Percentiles rank a stretch among this genome's conserved stretches.
phyloP scores from a whole-genome alignment of 352 stramenopile species.

The Elongisporangium undulatum region DNA sequence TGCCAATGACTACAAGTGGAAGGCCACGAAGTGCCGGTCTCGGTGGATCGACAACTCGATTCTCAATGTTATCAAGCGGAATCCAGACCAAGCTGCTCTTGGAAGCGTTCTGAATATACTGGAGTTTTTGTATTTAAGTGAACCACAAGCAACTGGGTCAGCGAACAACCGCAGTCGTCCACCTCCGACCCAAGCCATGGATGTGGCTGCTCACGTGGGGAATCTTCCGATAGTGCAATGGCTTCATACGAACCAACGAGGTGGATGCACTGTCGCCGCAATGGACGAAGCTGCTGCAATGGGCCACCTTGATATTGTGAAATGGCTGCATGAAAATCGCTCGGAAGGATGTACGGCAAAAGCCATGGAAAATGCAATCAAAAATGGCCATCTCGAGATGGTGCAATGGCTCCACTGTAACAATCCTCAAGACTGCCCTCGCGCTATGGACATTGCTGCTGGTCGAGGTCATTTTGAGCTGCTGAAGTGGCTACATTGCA shows the following conservation, averaged over 20 bases:
- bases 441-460: constrained; percentile 32
- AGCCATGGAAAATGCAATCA: constrained; percentile 21
- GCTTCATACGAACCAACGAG: background rate
- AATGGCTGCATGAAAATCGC: constrained; percentile 23
- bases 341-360: constrained; percentile 15
- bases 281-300: constrained; percentile 14
- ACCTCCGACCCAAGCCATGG: background rate
- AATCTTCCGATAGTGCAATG: background rate
- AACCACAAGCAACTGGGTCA: background rate
- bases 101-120: background rate
- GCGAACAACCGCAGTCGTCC: background rate
- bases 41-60: background rate
- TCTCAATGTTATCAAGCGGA: background rate
- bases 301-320: constrained; percentile 20
- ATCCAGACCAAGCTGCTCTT: background rate
- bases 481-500: constrained; percentile 20
- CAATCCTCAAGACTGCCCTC: constrained; percentile 23
- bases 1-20: background rate
- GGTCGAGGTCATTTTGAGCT: constrained; percentile 26
- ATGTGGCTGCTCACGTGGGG: background rate
- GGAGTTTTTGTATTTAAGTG: background rate
- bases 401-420: constrained; percentile 24
- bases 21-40: background rate
- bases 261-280: background rate
- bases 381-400: constrained; percentile 15